phyloP scores from a whole-genome alignment of 1,139 yeast species.

The Suhomyces maxii region DNA sequence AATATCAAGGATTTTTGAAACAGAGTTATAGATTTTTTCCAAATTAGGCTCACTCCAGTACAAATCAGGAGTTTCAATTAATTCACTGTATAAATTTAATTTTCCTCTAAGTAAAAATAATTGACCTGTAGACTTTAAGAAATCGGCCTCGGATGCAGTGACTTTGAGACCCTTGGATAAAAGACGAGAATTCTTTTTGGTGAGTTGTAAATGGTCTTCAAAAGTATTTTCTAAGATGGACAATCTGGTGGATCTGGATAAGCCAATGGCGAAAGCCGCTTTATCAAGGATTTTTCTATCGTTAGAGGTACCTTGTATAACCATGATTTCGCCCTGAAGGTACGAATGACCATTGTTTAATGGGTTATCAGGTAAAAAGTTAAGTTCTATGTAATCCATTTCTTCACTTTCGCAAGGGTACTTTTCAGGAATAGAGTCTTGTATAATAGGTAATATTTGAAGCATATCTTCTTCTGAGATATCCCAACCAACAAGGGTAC shows the following conservation, averaged over 20 bases:
- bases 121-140: constrained; percentile 69
- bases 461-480: constrained; percentile 53
- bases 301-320: constrained; percentile 51
- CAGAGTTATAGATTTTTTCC: constrained; percentile 69
- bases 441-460: constrained; percentile 50
- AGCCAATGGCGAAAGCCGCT: constrained; percentile 86
- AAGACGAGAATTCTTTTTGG: constrained; percentile 64
- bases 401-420: constrained; percentile 76
- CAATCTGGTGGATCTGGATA: constrained; percentile 81
- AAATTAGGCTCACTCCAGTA: constrained; percentile 91
- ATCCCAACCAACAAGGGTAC: constrained; percentile 67
- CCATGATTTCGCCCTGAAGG: constrained; percentile 69
- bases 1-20: constrained; percentile 73
- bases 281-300: constrained; percentile 64
- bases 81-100: constrained; percentile 80
- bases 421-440: constrained; percentile 30
- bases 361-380: constrained; percentile 23
- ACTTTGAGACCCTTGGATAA: constrained; percentile 64
- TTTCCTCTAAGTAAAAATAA: constrained; percentile 76
- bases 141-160: constrained; percentile 60
- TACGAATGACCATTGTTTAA: constrained; percentile 35
- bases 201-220: constrained; percentile 62
- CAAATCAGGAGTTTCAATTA: constrained; percentile 88
- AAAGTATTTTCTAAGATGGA: constrained; percentile 74
- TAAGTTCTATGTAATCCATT: constrained; percentile 73